A percentile compares a stretch with the other conserved stretches of the same genome.
phyloP scores from a whole-genome alignment of 1,139 yeast genomes.

The Sugiyamaella sp. region DNA sequence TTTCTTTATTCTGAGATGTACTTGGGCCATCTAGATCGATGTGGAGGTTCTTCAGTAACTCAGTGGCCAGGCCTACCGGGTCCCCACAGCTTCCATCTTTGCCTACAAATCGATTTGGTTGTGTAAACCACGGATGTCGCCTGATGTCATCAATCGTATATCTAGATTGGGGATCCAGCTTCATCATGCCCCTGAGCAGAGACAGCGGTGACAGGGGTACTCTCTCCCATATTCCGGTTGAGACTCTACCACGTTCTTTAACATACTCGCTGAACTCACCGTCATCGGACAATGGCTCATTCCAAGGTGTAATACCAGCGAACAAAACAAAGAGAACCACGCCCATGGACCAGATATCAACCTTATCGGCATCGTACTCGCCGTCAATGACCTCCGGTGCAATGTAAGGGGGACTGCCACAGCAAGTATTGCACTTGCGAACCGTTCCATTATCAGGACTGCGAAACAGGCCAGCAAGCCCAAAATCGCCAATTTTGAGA shows the following conservation, averaged over 20 bases:
- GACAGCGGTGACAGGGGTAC: conserved; percentile 74
- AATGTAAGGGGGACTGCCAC: conserved; percentile 89
- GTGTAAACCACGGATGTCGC: conserved; percentile 80
- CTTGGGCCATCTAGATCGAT: conserved; percentile 71
- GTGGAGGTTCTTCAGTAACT: conserved; percentile 35
- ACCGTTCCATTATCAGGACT: conserved; percentile 78
- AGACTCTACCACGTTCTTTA: conserved; percentile 71
- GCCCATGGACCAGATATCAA: conserved; percentile 96
- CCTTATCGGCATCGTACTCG: conserved; percentile 83
- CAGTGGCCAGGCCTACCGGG: conserved; percentile 45
- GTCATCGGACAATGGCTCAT: conserved; percentile 56
- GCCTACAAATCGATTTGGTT: conserved; percentile 28
- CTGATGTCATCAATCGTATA: conserved; percentile 79
- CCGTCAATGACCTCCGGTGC: conserved; percentile 94
- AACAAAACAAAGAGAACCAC: conserved; percentile 86
- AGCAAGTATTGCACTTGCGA: conserved; percentile 75
- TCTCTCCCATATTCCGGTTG: conserved; percentile 75
- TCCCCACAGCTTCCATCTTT: conserved; percentile 14
- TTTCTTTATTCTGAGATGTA: conserved; percentile 89
- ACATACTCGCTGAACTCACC: conserved; percentile 66
- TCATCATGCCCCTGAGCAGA: conserved; percentile 98
- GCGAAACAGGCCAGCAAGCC: conserved; percentile 88
- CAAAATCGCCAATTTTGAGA: conserved; percentile 78
- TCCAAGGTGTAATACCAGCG: conserved; percentile 97
- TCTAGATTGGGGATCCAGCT: conserved; percentile 78